Percentiles rank a stretch among this genome's conserved stretches.
Conservation (phyloP, 2,329 filamentous ascomycete species). For the Sporothrix schenckii region DNA sequence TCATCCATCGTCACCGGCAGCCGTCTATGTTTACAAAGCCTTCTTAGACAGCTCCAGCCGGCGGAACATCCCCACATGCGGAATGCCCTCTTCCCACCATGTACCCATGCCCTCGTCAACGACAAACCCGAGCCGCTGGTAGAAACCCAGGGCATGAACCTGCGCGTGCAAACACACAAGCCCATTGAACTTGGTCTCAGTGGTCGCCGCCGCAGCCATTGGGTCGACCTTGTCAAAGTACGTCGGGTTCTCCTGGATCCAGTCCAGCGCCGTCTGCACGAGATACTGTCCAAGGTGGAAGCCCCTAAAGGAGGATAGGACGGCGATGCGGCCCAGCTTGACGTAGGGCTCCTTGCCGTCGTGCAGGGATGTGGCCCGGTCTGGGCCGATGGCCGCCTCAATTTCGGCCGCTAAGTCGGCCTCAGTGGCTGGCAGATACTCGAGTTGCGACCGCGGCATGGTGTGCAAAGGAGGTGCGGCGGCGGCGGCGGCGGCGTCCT, state of each 20-base stretch:
- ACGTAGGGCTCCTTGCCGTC: conserved; percentile 74
- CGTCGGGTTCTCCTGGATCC: conserved; percentile 64
- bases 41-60: conserved; percentile 45
- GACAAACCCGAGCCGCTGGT: conserved; percentile 72
- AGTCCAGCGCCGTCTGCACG: conserved; percentile 68
- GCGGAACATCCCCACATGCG: conserved; percentile 80
- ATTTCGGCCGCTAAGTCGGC: conserved; percentile 30
- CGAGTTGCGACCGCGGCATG: conserved; percentile 37
- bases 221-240: conserved; percentile 56
- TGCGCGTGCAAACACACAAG: conserved; percentile 82
- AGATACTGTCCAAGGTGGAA: conserved; percentile 66
- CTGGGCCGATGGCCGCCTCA: conserved; percentile 39
- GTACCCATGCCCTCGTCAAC: conserved; percentile 71
- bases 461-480: conserved; percentile 5
- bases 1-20: background rate
- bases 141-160: conserved; percentile 63
- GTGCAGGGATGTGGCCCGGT: conserved; percentile 56
- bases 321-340: conserved; percentile 78
- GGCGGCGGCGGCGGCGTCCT: background rate
- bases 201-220: conserved; percentile 40
- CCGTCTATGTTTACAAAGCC: background rate
- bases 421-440: conserved; percentile 31
- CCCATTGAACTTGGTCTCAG: conserved; percentile 65
- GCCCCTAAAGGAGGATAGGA: conserved; percentile 66
- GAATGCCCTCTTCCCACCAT: conserved; percentile 84